Evolutionary conservation across 2,329 filamentous ascomycete genomes (phyloP).

Genomic region (Clonostachys sp.): DNA sequence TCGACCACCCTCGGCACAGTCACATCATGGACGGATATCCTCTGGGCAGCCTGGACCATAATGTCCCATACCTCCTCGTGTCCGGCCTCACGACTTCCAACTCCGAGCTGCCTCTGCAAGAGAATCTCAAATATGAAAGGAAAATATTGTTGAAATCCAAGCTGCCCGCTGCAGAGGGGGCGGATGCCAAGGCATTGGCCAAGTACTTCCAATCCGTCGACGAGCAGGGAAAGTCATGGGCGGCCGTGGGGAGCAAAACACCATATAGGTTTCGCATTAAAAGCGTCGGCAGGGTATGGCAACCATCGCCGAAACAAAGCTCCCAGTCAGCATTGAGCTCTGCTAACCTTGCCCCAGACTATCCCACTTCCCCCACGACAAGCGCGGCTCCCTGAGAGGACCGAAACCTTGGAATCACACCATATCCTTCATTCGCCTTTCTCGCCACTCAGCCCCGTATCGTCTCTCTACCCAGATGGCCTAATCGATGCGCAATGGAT

Average conservation of each 20-base stretch:
- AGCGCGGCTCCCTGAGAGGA: conserved; percentile 45
- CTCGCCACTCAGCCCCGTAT: conserved; percentile 81
- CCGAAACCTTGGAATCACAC: conserved; percentile 39
- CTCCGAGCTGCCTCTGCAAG: conserved; percentile 35
- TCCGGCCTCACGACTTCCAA: conserved; percentile 60
- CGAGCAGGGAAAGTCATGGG: conserved; percentile 63
- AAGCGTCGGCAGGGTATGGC: conserved; percentile 73
- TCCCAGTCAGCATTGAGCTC: conserved; percentile 1
- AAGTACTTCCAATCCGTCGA: conserved; percentile 63
- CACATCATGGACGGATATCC: conserved; percentile 73
- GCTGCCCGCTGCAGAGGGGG: conserved; percentile 59
- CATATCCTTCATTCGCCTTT: conserved; percentile 81
- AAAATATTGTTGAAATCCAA: conserved; percentile 66
- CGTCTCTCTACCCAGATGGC: conserved; percentile 83
- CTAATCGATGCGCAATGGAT: conserved; percentile 80
- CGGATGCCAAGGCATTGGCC: conserved; percentile 61
- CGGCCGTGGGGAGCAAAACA: conserved; percentile 45
- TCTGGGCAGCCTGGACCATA: conserved; percentile 75
- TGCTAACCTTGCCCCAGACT: conserved; percentile 33
- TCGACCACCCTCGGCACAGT: conserved; percentile 4
- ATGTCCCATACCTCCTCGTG: conserved; percentile 77
- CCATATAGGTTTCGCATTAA: conserved; percentile 64
- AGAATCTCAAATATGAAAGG: conserved; percentile 46
- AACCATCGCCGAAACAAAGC: conserved; percentile 1
- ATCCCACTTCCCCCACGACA: conserved; percentile 53